Evolutionary conservation across 208 protist genomes (phyloP), one percentile per base, ranked within the genome.

Genomic region (Wallacemonas collosoma): DNA sequence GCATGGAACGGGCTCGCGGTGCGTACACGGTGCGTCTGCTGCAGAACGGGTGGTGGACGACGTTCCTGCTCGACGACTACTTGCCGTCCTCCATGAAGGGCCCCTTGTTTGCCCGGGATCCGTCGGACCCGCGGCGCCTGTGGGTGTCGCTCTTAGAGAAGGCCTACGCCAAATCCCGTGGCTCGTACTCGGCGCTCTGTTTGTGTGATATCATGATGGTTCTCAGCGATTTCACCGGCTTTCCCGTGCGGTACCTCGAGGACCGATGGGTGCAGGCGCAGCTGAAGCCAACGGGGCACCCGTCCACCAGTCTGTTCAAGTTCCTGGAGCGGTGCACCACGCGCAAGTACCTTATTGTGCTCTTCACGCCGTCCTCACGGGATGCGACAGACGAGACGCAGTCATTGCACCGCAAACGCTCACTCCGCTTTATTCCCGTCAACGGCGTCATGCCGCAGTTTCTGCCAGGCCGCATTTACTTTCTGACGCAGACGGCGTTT

Each of bases 81-180:
- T 72, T 97, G 38, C 92, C 89, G 4, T 79, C 82, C 38, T 76
- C 80, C 41, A 57, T 66, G 44, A 71, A 55, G 26, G 77, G 58
- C 15, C 82, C 85, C 9, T 76, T 82, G 54, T 95, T 84, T 66
- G 81, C 78, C 9, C 71, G 79, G 51, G 83, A 80, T 17, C 41
- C 68, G 9, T 65, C 77, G 63, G 89, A 96, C 60, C 81, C 78
- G 48, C 76, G 85, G 60, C 83, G 93, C 70, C 71, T 96, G 78
- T 97, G 93, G 91, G 76, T 91, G 40, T 88, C 82, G 17, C 68
- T 97, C 15, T 58, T 95, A 54, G 83, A 97, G 74, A 97, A 97
- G 82, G 93, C 91, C 9, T 96, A 95, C 73, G 91, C 91, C 15
- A 97, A 97, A 77, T 48, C 85, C 15, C 76, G 90, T 70, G 91